These are phyloP conservation scores for Pleoardoris graminearum DNA, from an alignment of 2,329 filamentous ascomycete genomes.

Conservation along the genomic window DNA sequence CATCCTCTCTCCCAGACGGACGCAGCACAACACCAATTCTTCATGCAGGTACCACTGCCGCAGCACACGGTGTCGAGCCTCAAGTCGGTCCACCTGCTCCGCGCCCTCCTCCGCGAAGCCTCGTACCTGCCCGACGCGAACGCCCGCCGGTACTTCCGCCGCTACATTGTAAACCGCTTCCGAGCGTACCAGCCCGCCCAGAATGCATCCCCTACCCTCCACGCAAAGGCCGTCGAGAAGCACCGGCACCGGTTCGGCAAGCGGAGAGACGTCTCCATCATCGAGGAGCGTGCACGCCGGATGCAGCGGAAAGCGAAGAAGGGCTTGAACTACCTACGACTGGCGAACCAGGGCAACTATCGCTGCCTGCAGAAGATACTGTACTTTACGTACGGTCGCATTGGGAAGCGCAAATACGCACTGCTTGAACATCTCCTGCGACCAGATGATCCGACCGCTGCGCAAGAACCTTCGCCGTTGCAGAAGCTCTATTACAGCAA, in stretches of 20 bases:
- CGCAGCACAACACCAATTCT: background rate
- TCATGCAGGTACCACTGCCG: constrained; percentile 18
- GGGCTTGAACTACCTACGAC: constrained; percentile 50
- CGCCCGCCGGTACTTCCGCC: constrained; percentile 55
- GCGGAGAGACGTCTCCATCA: constrained; percentile 24
- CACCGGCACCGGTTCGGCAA: constrained; percentile 25
- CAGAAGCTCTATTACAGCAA: constrained; percentile 45
- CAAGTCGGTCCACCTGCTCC: constrained; percentile 53
- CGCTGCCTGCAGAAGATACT: constrained; percentile 57
- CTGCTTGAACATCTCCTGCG: constrained; percentile 40
- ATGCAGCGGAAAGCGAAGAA: constrained; percentile 35
- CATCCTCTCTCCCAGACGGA: background rate
- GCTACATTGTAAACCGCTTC: constrained; percentile 55
- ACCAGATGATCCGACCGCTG: constrained; percentile 23
- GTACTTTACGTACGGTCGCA: constrained; percentile 60
- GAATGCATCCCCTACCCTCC: constrained; percentile 22
- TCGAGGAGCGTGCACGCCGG: constrained; percentile 24
- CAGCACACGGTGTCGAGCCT: constrained; percentile 21
- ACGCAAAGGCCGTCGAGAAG: constrained; percentile 22
- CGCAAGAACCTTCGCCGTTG: constrained; percentile 24
- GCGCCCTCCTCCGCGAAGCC: constrained; percentile 61
- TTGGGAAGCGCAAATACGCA: constrained; percentile 56
- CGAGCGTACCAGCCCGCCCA: constrained; percentile 46
- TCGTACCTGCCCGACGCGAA: constrained; percentile 63
- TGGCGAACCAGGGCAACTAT: constrained; percentile 61